phyloP scores from a whole-genome alignment of 2,329 filamentous ascomycete species.

The Penicillium sp. region DNA sequence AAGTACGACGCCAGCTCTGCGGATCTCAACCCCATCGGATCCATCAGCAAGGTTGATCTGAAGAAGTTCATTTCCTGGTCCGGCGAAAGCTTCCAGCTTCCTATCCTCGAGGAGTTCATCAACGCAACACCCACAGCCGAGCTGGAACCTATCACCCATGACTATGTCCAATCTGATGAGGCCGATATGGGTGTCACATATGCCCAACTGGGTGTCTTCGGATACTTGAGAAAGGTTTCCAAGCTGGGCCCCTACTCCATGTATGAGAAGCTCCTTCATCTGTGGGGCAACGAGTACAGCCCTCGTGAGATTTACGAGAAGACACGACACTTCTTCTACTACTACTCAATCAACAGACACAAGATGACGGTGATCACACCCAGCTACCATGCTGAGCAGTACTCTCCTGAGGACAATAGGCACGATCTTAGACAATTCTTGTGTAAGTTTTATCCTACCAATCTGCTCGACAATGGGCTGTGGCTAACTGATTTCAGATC shows the following conservation, averaged over 20 bases:
- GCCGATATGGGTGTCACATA: conserved; percentile 57
- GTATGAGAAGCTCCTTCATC: conserved; percentile 54
- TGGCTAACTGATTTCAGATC: conserved; percentile 25
- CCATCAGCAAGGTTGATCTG: conserved; percentile 66
- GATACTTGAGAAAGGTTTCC: conserved; percentile 56
- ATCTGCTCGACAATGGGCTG: neutral
- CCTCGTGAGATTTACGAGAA: conserved; percentile 51
- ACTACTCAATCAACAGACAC: conserved; percentile 65
- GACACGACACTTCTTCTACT: conserved; percentile 45
- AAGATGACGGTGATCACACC: conserved; percentile 65
- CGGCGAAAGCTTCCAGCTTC: conserved; percentile 59
- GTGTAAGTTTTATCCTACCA: conserved; percentile 27
- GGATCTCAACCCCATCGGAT: conserved; percentile 48
- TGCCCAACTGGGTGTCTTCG: conserved; percentile 55
- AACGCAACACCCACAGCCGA: conserved; percentile 64
- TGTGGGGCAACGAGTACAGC: conserved; percentile 47
- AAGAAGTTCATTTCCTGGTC: conserved; percentile 72
- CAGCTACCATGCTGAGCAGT: conserved; percentile 54
- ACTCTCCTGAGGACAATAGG: conserved; percentile 60
- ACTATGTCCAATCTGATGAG: conserved; percentile 13
- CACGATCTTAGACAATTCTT: conserved; percentile 60
- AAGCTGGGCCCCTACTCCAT: conserved; percentile 58
- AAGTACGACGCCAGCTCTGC: conserved; percentile 66
- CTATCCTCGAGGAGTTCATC: conserved; percentile 67
- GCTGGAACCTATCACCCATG: conserved; percentile 62